Conservation (phyloP, 2,329 filamentous ascomycete genomes). For the Fusarium subglutinans region DNA sequence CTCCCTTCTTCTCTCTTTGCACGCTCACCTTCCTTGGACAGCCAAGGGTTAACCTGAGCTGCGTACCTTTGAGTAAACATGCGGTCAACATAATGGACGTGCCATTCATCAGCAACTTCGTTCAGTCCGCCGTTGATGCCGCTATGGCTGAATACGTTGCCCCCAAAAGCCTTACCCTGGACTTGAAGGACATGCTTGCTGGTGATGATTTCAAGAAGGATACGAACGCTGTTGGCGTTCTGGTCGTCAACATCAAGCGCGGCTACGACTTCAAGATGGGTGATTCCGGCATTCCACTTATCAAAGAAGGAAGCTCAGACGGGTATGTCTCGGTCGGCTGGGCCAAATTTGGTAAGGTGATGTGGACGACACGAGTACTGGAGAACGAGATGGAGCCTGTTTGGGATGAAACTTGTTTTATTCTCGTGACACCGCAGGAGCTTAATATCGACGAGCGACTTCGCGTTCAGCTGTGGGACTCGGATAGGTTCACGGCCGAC, state of each 20-base stretch:
- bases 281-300: slow-evolving; percentile 68
- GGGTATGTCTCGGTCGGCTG: slow-evolving; percentile 77
- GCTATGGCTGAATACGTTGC: slow-evolving; percentile 80
- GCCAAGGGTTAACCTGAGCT: slow-evolving; percentile 76
- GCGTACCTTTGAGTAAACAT: slow-evolving; percentile 74
- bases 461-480: slow-evolving; percentile 79
- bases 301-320: slow-evolving; percentile 71
- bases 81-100: slow-evolving; percentile 79
- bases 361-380: slow-evolving; percentile 70
- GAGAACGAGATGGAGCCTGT: slow-evolving; percentile 71
- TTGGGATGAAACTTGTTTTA: slow-evolving; percentile 75
- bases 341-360: slow-evolving; percentile 78
- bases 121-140: slow-evolving; percentile 77
- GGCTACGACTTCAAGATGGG: slow-evolving; percentile 78
- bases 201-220: slow-evolving; percentile 85
- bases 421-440: slow-evolving; percentile 77
- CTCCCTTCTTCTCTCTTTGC: slow-evolving; percentile 79
- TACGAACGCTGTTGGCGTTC: slow-evolving; percentile 69
- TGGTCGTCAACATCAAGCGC: slow-evolving; percentile 72
- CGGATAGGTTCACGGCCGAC: slow-evolving; percentile 75
- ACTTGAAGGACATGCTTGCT: slow-evolving; percentile 80
- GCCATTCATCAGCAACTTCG: slow-evolving; percentile 77
- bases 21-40: slow-evolving; percentile 80
- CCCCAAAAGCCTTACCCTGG: slow-evolving; percentile 77
- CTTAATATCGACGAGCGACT: slow-evolving; percentile 76